Evolutionary conservation across 2,329 filamentous ascomycete genomes (phyloP).

Genomic region (Venturia effusa): DNA sequence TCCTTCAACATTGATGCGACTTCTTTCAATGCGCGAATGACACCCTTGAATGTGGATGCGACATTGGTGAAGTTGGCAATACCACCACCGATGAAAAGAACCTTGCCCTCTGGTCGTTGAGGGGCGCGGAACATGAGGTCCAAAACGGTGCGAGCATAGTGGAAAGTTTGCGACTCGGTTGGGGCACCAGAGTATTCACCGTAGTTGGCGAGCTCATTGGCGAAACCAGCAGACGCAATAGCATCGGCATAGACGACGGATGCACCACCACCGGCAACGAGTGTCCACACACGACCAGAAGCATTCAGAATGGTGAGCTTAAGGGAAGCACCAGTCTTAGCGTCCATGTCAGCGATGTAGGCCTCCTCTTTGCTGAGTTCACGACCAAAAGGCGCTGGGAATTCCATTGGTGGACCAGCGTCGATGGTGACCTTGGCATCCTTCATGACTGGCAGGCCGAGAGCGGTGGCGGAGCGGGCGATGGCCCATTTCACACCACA

Average conservation of each 20-base stretch:
- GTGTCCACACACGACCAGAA: conserved; percentile 88
- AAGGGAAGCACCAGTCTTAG: conserved; percentile 97
- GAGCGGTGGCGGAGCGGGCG: conserved; percentile 77
- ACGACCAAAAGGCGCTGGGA: conserved; percentile 97
- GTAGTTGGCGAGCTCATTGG: conserved; percentile 96
- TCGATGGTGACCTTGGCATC: conserved; percentile 82
- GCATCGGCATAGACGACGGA: conserved; percentile 98
- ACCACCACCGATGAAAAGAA: conserved; percentile 98
- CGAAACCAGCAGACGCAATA: conserved; percentile 92
- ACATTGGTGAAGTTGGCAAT: conserved; percentile 99
- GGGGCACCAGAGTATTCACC: conserved; percentile 99
- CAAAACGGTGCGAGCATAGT: conserved; percentile 94
- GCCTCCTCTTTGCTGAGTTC: conserved; percentile 98
- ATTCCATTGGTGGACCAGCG: conserved; percentile 95
- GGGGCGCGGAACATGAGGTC: conserved; percentile 96
- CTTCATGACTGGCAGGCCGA: conserved; percentile 57
- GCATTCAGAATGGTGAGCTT: conserved; percentile 95
- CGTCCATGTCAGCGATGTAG: conserved; percentile 96
- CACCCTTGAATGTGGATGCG: conserved; percentile 98
- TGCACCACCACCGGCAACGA: conserved; percentile 97
- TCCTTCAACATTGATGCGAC: conserved; percentile 75
- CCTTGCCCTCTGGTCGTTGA: conserved; percentile 78
- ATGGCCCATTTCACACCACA: conserved; percentile 99
- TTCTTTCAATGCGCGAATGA: conserved; percentile 91
- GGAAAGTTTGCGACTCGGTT: conserved; percentile 97